A percentile compares a stretch with the other conserved stretches of the same genome.
phyloP scores from a whole-genome alignment of 306 rosid genomes.

The Fragaria vesca region DNA sequence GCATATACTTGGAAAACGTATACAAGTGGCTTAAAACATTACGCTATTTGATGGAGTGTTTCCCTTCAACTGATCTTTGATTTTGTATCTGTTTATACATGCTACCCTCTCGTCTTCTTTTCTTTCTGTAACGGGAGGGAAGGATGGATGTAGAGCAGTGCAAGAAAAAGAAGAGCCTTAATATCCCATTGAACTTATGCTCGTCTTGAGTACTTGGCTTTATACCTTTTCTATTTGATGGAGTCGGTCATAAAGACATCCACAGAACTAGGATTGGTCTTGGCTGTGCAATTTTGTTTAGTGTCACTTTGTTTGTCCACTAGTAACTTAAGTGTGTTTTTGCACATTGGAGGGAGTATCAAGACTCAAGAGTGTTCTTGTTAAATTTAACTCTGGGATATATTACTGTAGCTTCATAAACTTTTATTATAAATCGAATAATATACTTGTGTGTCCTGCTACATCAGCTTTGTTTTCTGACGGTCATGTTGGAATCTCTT shows the following conservation, averaged over 20 bases:
- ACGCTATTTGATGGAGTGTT: neutral
- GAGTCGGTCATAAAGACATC: neutral
- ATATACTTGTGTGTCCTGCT: slow-evolving; percentile 45
- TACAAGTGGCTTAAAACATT: neutral
- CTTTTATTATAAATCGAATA: slow-evolving; percentile 47
- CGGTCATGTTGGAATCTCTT: slow-evolving; percentile 56
- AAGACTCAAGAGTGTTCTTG: slow-evolving; percentile 28
- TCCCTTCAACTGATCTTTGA: neutral
- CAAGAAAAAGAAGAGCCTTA: neutral
- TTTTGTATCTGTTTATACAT: neutral
- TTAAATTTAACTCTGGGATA: slow-evolving; percentile 34
- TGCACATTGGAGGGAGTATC: slow-evolving; percentile 24
- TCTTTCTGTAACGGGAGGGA: neutral
- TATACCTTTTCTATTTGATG: slow-evolving; percentile 4
- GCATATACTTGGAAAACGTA: neutral
- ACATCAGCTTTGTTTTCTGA: slow-evolving; percentile 49
- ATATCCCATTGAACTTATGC: neutral
- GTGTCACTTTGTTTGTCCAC: neutral
- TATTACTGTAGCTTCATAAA: slow-evolving; percentile 43
- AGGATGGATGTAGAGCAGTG: neutral
- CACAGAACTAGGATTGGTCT: slow-evolving; percentile 2
- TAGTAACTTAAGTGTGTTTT: neutral
- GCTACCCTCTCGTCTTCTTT: neutral
- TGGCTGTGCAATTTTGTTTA: neutral
- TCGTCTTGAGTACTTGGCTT: neutral